These are phyloP conservation scores for Incumbomyces delicatus DNA, from an alignment of 2,329 filamentous ascomycete species.

Conservation along the genomic window DNA sequence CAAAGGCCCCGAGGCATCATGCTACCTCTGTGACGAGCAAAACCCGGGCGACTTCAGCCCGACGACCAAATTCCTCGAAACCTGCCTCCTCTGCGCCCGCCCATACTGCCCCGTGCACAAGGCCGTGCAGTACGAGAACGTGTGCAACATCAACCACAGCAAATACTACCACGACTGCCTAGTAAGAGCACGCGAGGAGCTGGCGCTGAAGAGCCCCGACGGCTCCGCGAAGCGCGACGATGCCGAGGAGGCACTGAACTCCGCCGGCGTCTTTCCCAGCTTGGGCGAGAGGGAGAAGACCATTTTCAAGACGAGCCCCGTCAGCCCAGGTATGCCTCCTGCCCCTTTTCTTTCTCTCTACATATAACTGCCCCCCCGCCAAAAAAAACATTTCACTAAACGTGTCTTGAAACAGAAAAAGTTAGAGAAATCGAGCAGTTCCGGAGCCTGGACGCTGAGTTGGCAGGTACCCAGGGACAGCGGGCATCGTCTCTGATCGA, in stretches of 20 bases:
- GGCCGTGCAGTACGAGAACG: slow-evolving; percentile 14
- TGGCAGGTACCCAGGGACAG: slow-evolving; percentile 13
- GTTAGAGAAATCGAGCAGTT: slow-evolving; percentile 17
- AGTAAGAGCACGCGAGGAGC: slow-evolving; percentile 12
- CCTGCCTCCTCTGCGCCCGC: slow-evolving; percentile 19
- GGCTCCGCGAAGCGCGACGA: slow-evolving; percentile 7
- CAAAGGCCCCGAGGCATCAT: slow-evolving; percentile 6
- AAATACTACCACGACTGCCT: slow-evolving; percentile 20
- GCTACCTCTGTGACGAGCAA: slow-evolving; percentile 22
- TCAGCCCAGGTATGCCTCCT: slow-evolving; percentile 13
- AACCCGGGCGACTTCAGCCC: slow-evolving; percentile 22
- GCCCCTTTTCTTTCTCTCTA: background rate
- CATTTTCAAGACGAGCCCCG: slow-evolving; percentile 20
- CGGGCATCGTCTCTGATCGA: slow-evolving; percentile 13
- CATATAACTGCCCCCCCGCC: slow-evolving; percentile 1
- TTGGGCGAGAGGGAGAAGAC: slow-evolving; percentile 21
- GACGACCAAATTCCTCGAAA: slow-evolving; percentile 20
- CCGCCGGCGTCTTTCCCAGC: slow-evolving; percentile 19
- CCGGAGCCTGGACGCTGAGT: slow-evolving; percentile 19
- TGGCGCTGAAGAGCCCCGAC: slow-evolving; percentile 12
- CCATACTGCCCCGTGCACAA: slow-evolving; percentile 21
- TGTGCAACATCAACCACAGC: slow-evolving; percentile 21
- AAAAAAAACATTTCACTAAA: no score
- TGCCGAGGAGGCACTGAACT: slow-evolving; percentile 16
- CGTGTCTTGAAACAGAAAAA: no score